phyloP scores from a whole-genome alignment of 495 filamentous ascomycete species.

The Aspergillus coremiiformis region DNA sequence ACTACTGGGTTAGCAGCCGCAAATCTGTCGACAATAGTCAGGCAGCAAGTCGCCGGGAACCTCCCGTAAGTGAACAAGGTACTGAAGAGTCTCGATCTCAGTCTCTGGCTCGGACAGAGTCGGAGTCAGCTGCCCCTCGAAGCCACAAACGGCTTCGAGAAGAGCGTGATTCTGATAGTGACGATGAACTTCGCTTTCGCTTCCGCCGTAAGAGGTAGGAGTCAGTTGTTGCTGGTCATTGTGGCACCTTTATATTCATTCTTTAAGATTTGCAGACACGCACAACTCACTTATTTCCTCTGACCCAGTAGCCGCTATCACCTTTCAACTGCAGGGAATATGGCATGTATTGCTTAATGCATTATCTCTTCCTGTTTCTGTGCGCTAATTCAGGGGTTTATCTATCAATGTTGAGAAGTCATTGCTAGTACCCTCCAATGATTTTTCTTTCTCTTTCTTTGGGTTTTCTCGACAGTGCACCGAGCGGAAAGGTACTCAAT shows the following conservation, averaged over 20 bases:
- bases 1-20: slow-evolving; percentile 56
- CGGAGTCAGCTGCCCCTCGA: slow-evolving; percentile 5
- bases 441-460: not conserved
- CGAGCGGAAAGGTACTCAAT: no score
- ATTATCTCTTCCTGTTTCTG: no score
- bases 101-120: slow-evolving; percentile 7
- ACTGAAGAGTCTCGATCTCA: slow-evolving; percentile 4
- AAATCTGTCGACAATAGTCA: slow-evolving; percentile 8
- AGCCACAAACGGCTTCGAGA: slow-evolving; percentile 40
- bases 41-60: slow-evolving; percentile 5
- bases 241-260: not conserved
- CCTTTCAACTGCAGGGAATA: not conserved
- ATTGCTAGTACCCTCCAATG: no score
- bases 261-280: not conserved
- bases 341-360: not conserved
- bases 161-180: slow-evolving; percentile 34
- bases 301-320: not conserved
- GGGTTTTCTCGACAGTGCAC: no score
- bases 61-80: not conserved
- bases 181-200: slow-evolving; percentile 51
- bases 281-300: not conserved
- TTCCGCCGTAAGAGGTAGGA: slow-evolving; percentile 46
- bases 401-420: no score
- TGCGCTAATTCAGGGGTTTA: no score
- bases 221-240: not conserved